Base-by-base conservation (phyloP, 495 filamentous ascomycete genomes). In the Neohortaea acidophila region DNA sequence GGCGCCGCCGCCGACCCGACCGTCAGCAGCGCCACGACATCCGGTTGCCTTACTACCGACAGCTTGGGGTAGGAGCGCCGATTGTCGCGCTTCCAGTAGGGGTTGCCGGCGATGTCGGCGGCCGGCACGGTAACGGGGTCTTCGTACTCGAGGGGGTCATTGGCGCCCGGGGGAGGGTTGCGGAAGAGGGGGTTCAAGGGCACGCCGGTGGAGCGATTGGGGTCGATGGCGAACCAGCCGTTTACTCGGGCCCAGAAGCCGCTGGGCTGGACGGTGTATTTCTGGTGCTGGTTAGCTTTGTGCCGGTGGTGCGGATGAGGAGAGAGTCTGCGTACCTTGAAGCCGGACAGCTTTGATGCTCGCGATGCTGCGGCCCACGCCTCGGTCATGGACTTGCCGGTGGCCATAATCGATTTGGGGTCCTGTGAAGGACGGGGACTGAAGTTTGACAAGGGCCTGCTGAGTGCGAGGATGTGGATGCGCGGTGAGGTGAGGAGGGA, bases 41-140 rank as follows among this genome's bases (percentile, higher is more conserved):
- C 80, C 13, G 70, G 75, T 64, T 94, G 89, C 32, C 62, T 77
- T 37, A 97, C 73, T 22, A 79, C 72, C 50, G 79, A 84, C 31
- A 80, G 66, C 39, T 67, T 68, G n/a, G 91, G 80, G 64, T 96
- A 97, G 52, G 67, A 72, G 51, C 91, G 75, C 33, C 89, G 79
- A 36, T 65, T 60, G 51, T 97, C 89, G 39, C 89, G 84, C 65
- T 91, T 91, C 82, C 84, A 97, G 72, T 97, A 97, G 26, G 89
- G 73, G 61, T 97, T 97, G 54, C 92, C 89, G 50, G 89, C 89
- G 46, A 97, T 74, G 59, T 99, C 89, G 39, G 74, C 85, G 2
- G 89, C 82, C n/a, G 91, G 89, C 0, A 81, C 23, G 10, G 87
- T 94, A 33, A 91, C 81, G 12, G 85, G 85, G 54, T 96, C 91